Evolutionary conservation across 345 rosid species (phyloP), one percentile per base, ranked within the genome.

Genomic region (Psidium friedrichsthalianum): DNA sequence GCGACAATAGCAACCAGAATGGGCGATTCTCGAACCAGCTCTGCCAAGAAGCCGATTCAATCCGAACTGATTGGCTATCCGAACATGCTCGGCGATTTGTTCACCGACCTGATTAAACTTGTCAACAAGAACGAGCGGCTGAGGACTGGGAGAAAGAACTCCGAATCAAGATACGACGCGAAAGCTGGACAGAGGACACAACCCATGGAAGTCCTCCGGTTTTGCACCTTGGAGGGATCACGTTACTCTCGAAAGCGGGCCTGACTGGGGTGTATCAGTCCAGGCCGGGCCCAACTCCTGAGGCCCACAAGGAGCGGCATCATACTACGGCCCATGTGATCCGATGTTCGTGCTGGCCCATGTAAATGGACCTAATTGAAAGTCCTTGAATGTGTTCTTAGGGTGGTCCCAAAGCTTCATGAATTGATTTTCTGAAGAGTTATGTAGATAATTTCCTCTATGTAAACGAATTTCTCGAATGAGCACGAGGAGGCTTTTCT

Each of bases 251-350:
- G 53, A 51, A 51, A 51, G 13, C 53, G 53, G 76, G 76, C 42
- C 22, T 16, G 24, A 64, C 24, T 16, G 24, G 32, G 1, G 11
- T 5, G 44, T 40, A 8, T 16, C 44, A 0, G 1, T 16, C 0
- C 44, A 5, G 24, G 1, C 44, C 11, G 3, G 12, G 6, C 24
- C 24, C 78, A 32, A 64, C 5, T 64, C 0, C 29, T 0, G 10
- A 16, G 24, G 78, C 44, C 78, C 78, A 32, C 44, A 40, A 8
- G 3, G 13, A 64, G 12, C 0, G 44, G 1, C 44, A 40, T 64
- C 78, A 10, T 0, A 40, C 24, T 2, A 10, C 1, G 44, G 44
- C 16, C 76, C 22, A 64, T 16, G 76, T 20, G 44, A 29, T 64
- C 24, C 44, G 11, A 64, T 32, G 76, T 16, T 64, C 42, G 11